phyloP scores from a whole-genome alignment of 83 land plant genomes.

The Picea mariana region DNA sequence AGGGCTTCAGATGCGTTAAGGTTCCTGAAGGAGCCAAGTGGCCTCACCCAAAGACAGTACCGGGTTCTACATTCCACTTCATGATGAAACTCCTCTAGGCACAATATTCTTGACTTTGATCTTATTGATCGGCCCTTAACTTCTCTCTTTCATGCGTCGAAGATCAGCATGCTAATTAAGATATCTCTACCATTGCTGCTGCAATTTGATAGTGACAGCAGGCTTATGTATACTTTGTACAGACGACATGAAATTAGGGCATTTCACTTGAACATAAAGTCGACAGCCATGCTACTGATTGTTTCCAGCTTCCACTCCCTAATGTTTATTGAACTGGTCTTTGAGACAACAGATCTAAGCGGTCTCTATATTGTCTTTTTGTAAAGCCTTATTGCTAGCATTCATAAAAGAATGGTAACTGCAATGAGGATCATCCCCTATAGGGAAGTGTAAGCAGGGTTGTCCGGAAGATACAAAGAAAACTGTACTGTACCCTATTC shows the following conservation, averaged over 20 bases:
- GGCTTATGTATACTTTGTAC: constrained; percentile 6
- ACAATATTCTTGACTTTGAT: background rate
- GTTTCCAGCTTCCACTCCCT: background rate
- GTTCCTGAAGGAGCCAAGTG: constrained; percentile 79
- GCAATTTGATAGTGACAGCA: background rate
- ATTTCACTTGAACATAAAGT: background rate
- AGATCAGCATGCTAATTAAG: background rate
- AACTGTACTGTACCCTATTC: background rate
- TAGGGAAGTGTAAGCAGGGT: constrained; percentile 2
- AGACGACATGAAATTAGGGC: background rate
- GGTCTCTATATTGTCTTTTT: constrained; percentile 3
- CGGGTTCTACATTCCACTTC: constrained; percentile 54
- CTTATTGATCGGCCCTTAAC: background rate
- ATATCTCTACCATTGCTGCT: background rate
- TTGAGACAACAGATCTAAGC: background rate
- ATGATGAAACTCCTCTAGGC: constrained; percentile 70
- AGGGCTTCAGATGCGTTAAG: constrained; percentile 68
- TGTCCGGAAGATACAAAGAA: background rate
- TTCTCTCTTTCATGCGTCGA: background rate
- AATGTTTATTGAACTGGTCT: background rate
- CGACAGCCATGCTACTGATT: background rate
- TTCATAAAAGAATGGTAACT: background rate
- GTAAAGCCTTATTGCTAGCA: background rate
- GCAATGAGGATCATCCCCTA: constrained; percentile 3
- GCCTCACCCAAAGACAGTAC: constrained; percentile 78